These are phyloP conservation scores for Solanum hybrid DNA, from an alignment of 305 asterid genomes.

Conservation along the genomic window DNA sequence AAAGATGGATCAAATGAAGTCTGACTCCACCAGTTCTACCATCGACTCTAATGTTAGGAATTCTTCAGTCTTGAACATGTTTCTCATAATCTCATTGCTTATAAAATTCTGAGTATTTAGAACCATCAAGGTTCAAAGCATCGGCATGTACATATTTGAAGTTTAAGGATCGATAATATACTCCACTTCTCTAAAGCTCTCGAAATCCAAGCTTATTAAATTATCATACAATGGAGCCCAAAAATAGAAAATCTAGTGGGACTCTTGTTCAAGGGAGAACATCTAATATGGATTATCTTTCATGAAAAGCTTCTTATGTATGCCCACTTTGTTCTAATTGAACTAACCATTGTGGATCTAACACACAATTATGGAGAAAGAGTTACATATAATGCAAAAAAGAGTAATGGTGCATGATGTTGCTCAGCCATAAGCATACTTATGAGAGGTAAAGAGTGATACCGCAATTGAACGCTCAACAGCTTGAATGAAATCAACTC, in stretches of 20 bases:
- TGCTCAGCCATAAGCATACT: background rate
- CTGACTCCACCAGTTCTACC: background rate
- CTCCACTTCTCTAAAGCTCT: background rate
- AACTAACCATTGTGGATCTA: background rate
- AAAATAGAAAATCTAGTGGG: background rate
- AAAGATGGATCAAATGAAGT: background rate
- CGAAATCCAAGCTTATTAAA: background rate
- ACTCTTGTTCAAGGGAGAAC: background rate
- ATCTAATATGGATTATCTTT: background rate
- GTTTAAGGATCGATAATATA: background rate
- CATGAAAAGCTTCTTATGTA: background rate
- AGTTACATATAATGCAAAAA: background rate
- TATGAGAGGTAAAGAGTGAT: constrained; percentile 10
- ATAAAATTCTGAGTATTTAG: background rate
- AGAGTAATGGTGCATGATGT: background rate
- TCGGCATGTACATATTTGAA: background rate
- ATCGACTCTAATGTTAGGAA: background rate
- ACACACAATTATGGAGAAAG: background rate
- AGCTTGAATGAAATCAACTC: constrained; percentile 80
- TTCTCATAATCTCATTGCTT: background rate
- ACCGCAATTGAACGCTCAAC: constrained; percentile 99
- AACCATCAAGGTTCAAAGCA: background rate
- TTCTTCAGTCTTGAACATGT: background rate
- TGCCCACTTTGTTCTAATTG: background rate
- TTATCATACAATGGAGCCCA: background rate